Evolutionary conservation across 208 protist species (phyloP).

Genomic region (Trypanosoma vivax): DNA sequence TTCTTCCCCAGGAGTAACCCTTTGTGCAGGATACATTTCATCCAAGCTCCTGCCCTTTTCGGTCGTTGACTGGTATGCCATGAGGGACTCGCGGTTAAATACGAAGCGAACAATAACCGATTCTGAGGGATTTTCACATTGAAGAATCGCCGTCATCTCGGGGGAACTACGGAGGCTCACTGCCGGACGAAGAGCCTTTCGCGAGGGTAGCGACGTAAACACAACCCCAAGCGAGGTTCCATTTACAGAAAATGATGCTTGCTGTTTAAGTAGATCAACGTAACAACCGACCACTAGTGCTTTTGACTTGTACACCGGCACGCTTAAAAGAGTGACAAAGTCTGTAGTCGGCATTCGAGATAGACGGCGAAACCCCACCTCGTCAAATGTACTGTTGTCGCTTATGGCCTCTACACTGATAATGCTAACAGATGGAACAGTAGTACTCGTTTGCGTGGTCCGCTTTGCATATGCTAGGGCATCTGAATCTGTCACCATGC

Average conservation of each 20-base stretch:
- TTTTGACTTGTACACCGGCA: slow-evolving; percentile 15
- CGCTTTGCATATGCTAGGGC: too few relatives aligned
- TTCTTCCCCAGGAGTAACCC: neutral
- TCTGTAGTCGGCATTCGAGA: too few relatives aligned
- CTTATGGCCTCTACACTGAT: too few relatives aligned
- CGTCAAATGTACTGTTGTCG: too few relatives aligned
- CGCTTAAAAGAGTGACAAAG: neutral
- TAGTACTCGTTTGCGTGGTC: too few relatives aligned
- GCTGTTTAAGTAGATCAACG: slow-evolving; percentile 3
- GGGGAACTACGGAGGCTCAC: slow-evolving; percentile 19
- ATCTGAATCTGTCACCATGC: too few relatives aligned
- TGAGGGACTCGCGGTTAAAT: slow-evolving; percentile 12
- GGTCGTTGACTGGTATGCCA: neutral
- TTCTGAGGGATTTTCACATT: slow-evolving; percentile 6
- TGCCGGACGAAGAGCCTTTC: slow-evolving; percentile 16
- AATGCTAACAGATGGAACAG: too few relatives aligned
- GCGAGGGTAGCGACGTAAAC: slow-evolving; percentile 18
- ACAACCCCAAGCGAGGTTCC: slow-evolving; percentile 21
- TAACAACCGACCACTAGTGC: slow-evolving; percentile 22
- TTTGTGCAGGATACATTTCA: neutral
- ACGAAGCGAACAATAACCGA: slow-evolving; percentile 25
- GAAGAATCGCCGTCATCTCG: slow-evolving; percentile 3
- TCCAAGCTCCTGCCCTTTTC: neutral
- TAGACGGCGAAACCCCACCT: too few relatives aligned
- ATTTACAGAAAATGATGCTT: slow-evolving; percentile 31